Conservation (phyloP, 352 stramenopile species). For the Phytophthora sp. region DNA sequence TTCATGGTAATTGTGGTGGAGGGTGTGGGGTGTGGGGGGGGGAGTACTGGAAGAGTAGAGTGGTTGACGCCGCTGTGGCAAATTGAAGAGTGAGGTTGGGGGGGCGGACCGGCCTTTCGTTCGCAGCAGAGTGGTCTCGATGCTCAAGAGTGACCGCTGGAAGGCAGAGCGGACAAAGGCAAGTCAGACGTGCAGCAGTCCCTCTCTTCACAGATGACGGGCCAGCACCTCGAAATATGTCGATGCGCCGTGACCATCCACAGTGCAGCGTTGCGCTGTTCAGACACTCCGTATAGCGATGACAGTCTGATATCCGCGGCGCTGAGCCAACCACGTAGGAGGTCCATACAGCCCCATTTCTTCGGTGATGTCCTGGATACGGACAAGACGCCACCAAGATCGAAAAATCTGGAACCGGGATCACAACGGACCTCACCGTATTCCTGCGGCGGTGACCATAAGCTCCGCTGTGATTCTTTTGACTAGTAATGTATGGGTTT, state of each 20-base stretch:
- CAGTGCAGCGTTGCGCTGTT: slow-evolving; percentile 22
- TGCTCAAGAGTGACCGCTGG: not conserved
- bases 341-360: slow-evolving; percentile 10
- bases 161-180: slow-evolving; percentile 20
- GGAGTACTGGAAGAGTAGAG: slow-evolving; percentile 20
- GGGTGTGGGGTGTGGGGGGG: no score
- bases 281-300: slow-evolving; percentile 10
- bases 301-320: slow-evolving; percentile 23
- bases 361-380: slow-evolving; percentile 23
- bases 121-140: slow-evolving; percentile 22
- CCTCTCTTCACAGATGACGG: slow-evolving; percentile 35
- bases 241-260: slow-evolving; percentile 23
- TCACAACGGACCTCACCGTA: slow-evolving; percentile 9
- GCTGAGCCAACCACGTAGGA: slow-evolving; percentile 12
- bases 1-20: not conserved
- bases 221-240: slow-evolving; percentile 18
- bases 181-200: slow-evolving; percentile 31
- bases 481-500: not conserved
- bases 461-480: slow-evolving; percentile 1
- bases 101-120: slow-evolving; percentile 14
- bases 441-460: slow-evolving; percentile 1
- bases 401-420: slow-evolving; percentile 25
- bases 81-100: slow-evolving; percentile 34
- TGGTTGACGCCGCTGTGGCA: slow-evolving; percentile 28
- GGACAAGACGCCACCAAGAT: slow-evolving; percentile 24